Base-by-base conservation (phyloP, 2,329 filamentous ascomycete species). In the Pseudomassariella vexata region DNA sequence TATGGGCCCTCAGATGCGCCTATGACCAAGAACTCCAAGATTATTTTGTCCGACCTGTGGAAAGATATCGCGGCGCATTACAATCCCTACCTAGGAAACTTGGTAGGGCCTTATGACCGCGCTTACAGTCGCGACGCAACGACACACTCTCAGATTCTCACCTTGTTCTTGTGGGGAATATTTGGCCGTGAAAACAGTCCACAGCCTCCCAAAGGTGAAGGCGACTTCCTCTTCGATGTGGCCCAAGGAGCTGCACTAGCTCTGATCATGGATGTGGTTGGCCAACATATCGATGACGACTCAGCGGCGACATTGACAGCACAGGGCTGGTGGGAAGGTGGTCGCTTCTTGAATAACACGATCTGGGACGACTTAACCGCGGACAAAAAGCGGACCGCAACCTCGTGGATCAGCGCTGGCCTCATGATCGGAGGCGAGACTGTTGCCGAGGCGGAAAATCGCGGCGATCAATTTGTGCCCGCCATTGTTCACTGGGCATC, bases 401-500 rank as follows among this genome's bases (percentile, higher is more conserved):
- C 59, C 0, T 60, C 62, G 2, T 67, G 62, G 63, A 29, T 66
- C 15, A 61, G 57, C 23, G 50, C 60, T 5, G 43, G 53, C 7
- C 41, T 67, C 24, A 66, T 66, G 62, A 59, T 65, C 12, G 64
- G 64, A 1, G 62, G 47, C 0, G 38, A 61, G 41, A 37, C 51
- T 12, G 47, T 65, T 1, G 48, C 47, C 5, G 62, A 66, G 44
- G 50, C 48, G 1, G 44, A 40, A 14, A 58, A 57, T 40, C 48
- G 62, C 5, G 57, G 59, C 2, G 40, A 58, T 19, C 60, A 65
- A 43, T 65, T 60, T 35, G 60, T 65, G 0, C 65, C 64, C 3
- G 61, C 62, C 4, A 63, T 66, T 20, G 62, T 64, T 1, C 64
- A 67, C 40, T 68, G 63, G 64, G 62, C 62, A 8, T 49, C 55